Base-by-base conservation (phyloP, 805 yeast genomes). In the Suhomyces faveliae region DNA sequence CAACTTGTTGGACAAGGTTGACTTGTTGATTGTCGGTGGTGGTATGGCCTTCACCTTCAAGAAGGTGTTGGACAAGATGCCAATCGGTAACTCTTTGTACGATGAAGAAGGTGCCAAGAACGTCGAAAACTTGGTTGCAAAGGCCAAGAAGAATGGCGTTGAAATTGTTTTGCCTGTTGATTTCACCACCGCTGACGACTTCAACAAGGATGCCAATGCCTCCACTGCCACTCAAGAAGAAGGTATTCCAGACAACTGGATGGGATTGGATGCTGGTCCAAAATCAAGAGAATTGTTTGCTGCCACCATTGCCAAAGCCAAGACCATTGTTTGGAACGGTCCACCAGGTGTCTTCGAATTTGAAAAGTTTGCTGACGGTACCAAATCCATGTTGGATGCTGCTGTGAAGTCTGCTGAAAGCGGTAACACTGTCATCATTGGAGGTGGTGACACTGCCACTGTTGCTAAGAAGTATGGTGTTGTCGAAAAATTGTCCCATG, bases 291-390 rank as follows among this genome's bases (percentile, higher is more conserved):
- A 83, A 73, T 79, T 87, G 60, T 94, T 87, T 70, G 81, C 85
- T 58, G 84, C 77, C 58, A 85, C 96, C 56, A 89, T 94, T 62
- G 86, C 87, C 57, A 80, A 85, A 75, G 95, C 99, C 61, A 90
- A 92, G 84, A 94, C 99, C 65, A 92, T 94, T 64, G 94, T 94
- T 70, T 94, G 99, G 99, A 94, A 94, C 80, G 99, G 99, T 72
- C 99, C 99, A 57, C 97, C 99, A 75, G 99, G 99, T 81, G 99
- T 94, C 62, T 94, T 94, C 71, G 99, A 94, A 80, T 94, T 94
- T 67, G 96, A 89, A 60, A 80, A 80, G 65, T 94, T 94, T 70
- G 86, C 97, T 60, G 74, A 74, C 51, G 98, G 98, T 76, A 92
- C 98, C 68, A 88, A 91, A 78, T 72, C 89, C 51, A 75, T 92